These are phyloP conservation scores for Gnetum montanum DNA, from an alignment of 75 land plant genomes.

Conservation along the genomic window DNA sequence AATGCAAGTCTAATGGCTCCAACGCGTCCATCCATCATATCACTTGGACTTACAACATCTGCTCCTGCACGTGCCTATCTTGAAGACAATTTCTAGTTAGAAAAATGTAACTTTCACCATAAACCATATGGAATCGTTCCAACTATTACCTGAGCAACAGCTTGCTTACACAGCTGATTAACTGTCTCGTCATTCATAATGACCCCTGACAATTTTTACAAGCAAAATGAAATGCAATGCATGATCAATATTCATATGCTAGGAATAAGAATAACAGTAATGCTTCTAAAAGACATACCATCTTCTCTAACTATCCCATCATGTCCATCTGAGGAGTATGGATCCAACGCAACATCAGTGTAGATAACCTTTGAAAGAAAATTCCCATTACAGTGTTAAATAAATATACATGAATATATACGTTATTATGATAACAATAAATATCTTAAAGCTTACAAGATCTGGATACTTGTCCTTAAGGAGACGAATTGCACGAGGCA, in stretches of 20 bases:
- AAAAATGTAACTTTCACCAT: background rate
- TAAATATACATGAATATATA: background rate
- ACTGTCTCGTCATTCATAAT: conserved; percentile 99
- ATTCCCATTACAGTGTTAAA: no score
- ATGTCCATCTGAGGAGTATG: conserved; percentile 96
- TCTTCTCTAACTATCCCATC: conserved; percentile 99
- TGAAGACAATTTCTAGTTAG: background rate
- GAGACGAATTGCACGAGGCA: conserved; percentile 78
- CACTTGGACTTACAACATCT: conserved; percentile 99
- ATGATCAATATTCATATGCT: background rate
- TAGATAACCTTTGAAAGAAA: conserved; percentile 62
- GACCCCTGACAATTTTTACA: no score
- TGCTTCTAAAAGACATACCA: conserved; percentile 55
- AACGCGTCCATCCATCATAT: conserved; percentile 99
- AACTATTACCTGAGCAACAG: conserved; percentile 80
- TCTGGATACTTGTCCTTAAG: conserved; percentile 96
- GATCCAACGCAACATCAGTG: conserved; percentile 98
- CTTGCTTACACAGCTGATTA: conserved; percentile 92
- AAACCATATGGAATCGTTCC: background rate
- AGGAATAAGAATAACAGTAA: conserved; percentile 3
- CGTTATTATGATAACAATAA: background rate
- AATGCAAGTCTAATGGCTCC: conserved; percentile 90
- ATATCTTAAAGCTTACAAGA: conserved; percentile 40
- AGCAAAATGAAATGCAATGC: no score
- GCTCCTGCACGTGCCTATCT: conserved; percentile 93